phyloP scores from a whole-genome alignment of 2,329 filamentous ascomycete species.

The Epichloe gansuensis region DNA sequence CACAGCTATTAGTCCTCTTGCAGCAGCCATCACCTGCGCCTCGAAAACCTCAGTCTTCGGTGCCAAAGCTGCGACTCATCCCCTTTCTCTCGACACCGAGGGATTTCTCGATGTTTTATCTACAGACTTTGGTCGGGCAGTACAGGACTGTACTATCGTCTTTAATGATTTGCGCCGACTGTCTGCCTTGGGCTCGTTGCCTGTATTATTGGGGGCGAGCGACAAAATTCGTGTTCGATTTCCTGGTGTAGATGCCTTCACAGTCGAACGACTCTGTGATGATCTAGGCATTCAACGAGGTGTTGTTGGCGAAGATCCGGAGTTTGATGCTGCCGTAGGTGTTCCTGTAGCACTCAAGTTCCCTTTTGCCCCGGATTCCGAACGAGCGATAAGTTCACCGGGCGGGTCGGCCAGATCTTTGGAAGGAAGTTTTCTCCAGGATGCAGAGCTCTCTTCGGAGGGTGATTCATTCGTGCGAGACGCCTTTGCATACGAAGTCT shows the following conservation, averaged over 20 bases:
- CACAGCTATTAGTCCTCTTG: constrained; percentile 69
- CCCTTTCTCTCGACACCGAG: constrained; percentile 61
- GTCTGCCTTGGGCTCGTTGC: constrained; percentile 67
- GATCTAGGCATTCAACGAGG: constrained; percentile 79
- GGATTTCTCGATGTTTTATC: constrained; percentile 77
- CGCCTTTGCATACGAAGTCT: constrained; percentile 29
- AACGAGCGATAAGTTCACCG: constrained; percentile 30
- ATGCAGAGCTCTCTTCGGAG: constrained; percentile 18
- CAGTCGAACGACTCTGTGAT: constrained; percentile 70
- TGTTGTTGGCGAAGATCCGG: constrained; percentile 60
- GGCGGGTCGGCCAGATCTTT: constrained; percentile 35
- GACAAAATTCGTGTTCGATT: constrained; percentile 70
- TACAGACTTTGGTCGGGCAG: constrained; percentile 72
- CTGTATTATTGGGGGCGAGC: constrained; percentile 57
- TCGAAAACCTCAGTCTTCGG: constrained; percentile 31
- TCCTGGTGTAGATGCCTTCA: constrained; percentile 74
- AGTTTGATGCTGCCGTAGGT: constrained; percentile 56
- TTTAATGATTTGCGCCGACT: constrained; percentile 72
- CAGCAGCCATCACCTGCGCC: constrained; percentile 37
- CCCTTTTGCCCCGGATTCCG: constrained; percentile 59
- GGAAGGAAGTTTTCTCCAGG: constrained; percentile 28
- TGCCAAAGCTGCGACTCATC: constrained; percentile 25
- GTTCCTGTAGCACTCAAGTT: constrained; percentile 68
- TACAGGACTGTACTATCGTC: constrained; percentile 70
- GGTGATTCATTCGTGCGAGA: constrained; percentile 25